A percentile compares a stretch with the other conserved stretches of the same genome.
Evolutionary conservation across 768 basidiomycete genomes (phyloP).

Genomic region (Xerocomellus dryophilus): DNA sequence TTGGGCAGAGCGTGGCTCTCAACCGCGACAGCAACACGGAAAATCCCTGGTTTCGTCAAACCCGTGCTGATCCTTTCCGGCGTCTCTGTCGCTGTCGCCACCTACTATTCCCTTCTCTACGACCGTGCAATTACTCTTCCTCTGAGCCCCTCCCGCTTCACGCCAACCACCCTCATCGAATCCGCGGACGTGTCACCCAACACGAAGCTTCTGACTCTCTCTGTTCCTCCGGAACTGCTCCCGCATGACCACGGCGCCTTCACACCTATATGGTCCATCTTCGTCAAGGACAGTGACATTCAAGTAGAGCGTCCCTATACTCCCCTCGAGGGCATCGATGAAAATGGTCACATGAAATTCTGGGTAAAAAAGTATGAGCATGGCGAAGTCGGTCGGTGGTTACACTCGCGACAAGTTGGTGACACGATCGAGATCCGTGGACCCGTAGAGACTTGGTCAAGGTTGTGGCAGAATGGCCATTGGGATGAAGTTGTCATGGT

Average conservation of each 20-base stretch:
- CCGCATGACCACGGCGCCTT: constrained; percentile 20
- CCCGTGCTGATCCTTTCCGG: constrained; percentile 35
- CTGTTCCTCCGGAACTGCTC: constrained; percentile 46
- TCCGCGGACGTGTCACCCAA: constrained; percentile 51
- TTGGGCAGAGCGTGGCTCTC: background rate
- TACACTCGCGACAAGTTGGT: constrained; percentile 65
- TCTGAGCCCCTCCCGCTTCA: constrained; percentile 50
- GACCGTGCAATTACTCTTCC: constrained; percentile 44
- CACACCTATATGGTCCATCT: constrained; percentile 69
- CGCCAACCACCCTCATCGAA: constrained; percentile 54
- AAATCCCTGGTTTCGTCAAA: background rate
- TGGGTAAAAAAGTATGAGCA: constrained; percentile 80
- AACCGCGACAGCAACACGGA: background rate
- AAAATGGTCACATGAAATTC: constrained; percentile 62
- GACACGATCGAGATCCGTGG: constrained; percentile 75
- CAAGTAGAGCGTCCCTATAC: constrained; percentile 88
- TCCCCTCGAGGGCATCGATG: constrained; percentile 68
- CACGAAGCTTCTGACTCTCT: constrained; percentile 63
- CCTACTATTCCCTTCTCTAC: constrained; percentile 54
- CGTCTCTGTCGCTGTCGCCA: constrained; percentile 40
- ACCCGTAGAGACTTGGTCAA: constrained; percentile 63
- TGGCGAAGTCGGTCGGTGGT: constrained; percentile 82
- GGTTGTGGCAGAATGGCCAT: constrained; percentile 43
- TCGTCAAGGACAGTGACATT: constrained; percentile 82
- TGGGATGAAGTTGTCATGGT: constrained; percentile 87